Percentiles rank a stretch among this genome's conserved stretches.
phyloP scores from a whole-genome alignment of 768 basidiomycete genomes.

The Holtermannia corniformis region DNA sequence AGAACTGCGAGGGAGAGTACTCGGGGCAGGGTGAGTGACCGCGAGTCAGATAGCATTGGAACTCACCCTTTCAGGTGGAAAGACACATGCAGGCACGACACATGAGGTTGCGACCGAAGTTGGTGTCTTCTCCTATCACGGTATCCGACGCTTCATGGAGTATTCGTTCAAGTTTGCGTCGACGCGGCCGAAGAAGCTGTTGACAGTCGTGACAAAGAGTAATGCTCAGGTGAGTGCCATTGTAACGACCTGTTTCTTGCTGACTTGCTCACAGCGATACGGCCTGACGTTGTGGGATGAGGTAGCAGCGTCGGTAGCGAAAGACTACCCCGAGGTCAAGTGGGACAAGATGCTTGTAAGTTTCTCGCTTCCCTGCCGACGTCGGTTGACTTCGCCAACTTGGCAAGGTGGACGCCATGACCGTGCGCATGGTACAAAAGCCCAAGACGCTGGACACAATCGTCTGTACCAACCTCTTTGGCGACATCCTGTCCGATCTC shows the following conservation, averaged over 20 bases:
- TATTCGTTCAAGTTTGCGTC: conserved; percentile 52
- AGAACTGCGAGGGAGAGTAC: conserved; percentile 55
- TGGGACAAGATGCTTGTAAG: too few relatives aligned
- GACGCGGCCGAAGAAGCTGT: conserved; percentile 47
- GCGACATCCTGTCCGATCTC: conserved; percentile 53
- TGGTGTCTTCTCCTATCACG: conserved; percentile 48
- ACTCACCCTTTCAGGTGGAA: too few relatives aligned
- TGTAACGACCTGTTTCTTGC: too few relatives aligned
- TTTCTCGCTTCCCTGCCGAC: conserved; percentile 26
- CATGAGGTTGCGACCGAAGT: conserved; percentile 36
- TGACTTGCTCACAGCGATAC: conserved; percentile 14
- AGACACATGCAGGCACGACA: too few relatives aligned
- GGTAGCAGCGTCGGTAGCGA: conserved; percentile 46
- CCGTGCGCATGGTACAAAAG: conserved; percentile 46
- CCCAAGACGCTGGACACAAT: conserved; percentile 52
- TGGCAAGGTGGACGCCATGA: conserved; percentile 53
- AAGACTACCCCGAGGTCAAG: conserved; percentile 50
- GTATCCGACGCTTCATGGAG: conserved; percentile 48
- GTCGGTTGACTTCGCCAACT: conserved; percentile 21
- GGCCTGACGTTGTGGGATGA: conserved; percentile 40
- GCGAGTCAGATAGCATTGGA: too few relatives aligned
- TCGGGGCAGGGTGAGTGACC: conserved; percentile 46
- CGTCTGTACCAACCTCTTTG: conserved; percentile 52
- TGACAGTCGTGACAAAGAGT: conserved; percentile 52
- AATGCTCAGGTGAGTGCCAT: too few relatives aligned